Base-by-base conservation (phyloP, 305 asterid genomes). In the Caryopteris hybrid region DNA sequence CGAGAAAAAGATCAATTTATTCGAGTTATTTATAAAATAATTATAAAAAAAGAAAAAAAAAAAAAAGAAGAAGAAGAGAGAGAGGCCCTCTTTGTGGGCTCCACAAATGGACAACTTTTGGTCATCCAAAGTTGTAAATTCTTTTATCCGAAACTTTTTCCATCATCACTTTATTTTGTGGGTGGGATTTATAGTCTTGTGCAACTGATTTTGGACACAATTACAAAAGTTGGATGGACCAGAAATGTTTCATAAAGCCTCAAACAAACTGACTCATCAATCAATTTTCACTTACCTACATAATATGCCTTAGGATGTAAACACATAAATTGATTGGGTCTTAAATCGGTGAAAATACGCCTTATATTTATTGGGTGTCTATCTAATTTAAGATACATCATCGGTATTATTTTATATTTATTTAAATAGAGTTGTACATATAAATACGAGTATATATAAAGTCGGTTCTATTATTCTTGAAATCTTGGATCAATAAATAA, bases 181-280 rank as follows among this genome's bases (percentile, higher is more conserved):
- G 38, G 58, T 62, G 66, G 70, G 70, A 43, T 54, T 6, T 12
- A 6, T 54, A 20, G 51, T 45, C 12, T 68, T 64, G 76, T 36
- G 11, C 48, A 41, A 14, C 69, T 61, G 36, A 67, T 68, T 46
- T 63, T 63, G 66, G 31, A 62, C 58, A 50, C 72, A 77, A 56
- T 36, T 17, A 20, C 47, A 21, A 72, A 56, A 67, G 69, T 39
- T 61, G 52, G 74, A 20, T 52, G 53, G 50, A 60, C 61, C 33
- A 47, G n/a, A 20, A 13, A 68, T 77, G 81, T 68, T 47, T 50
- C 81, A 61, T 34, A 46, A 56, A 63, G 67, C 48, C 51, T 29
- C 38, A 71, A 66, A 65, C 67, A 68, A 53, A n/a, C 0, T 56
- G 68, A 55, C 27, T 21, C 64, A 51, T 57, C 57, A 56, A 64